Evolutionary conservation across 208 protist species (phyloP).

Genomic region (Entamoeba invadens): DNA sequence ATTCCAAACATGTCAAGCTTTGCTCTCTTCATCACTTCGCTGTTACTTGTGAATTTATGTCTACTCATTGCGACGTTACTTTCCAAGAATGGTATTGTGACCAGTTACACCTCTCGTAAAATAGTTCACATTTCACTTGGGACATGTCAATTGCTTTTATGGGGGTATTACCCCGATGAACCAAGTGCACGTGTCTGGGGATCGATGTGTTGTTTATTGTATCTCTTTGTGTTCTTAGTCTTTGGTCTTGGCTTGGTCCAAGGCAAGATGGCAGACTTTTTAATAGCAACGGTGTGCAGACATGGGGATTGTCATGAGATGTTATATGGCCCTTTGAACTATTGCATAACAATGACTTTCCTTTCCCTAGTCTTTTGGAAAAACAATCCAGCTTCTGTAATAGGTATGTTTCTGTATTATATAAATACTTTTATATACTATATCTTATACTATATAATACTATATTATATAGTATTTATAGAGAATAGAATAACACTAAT

Average conservation of each 20-base stretch:
- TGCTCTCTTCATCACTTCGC: neutral
- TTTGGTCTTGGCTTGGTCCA: neutral
- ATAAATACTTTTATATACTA: too few relatives aligned
- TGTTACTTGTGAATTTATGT: neutral
- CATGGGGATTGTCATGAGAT: neutral
- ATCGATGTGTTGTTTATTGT: neutral
- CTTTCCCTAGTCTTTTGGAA: neutral
- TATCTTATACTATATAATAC: too few relatives aligned
- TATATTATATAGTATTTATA: too few relatives aligned
- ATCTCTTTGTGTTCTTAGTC: neutral
- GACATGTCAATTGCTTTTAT: neutral
- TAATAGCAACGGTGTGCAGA: neutral
- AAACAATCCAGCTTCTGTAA: neutral
- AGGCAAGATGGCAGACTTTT: neutral
- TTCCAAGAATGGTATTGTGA: neutral
- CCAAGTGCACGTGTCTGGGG: neutral
- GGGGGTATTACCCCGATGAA: neutral
- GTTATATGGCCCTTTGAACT: neutral
- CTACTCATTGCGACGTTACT: neutral
- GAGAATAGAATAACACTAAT: too few relatives aligned
- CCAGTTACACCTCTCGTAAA: neutral
- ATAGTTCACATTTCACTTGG: neutral
- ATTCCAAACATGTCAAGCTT: neutral
- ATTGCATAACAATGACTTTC: neutral
- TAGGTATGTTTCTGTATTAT: too few relatives aligned